phyloP scores from a whole-genome alignment of 2,329 filamentous ascomycete species.

The Daldinia eschscholtzii region DNA sequence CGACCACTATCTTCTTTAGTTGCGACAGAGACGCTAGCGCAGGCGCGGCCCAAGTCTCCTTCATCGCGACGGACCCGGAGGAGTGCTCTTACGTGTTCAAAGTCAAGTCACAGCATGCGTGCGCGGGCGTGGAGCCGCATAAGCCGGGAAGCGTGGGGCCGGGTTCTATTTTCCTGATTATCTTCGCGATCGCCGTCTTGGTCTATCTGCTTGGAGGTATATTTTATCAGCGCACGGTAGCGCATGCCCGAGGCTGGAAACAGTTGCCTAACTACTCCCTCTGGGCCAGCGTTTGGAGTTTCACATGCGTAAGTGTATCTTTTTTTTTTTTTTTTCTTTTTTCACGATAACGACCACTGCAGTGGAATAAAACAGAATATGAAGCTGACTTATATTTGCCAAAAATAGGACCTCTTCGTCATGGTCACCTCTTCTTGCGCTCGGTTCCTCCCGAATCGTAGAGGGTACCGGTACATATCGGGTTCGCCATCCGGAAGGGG shows the following conservation, averaged over 20 bases:
- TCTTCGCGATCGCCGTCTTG: slow-evolving; percentile 79
- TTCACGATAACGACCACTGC: no score
- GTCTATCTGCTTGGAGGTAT: slow-evolving; percentile 94
- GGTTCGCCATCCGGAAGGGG: slow-evolving; percentile 62
- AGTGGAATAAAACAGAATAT: slow-evolving; percentile 17
- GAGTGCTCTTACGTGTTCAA: slow-evolving; percentile 98
- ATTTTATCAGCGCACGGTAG: slow-evolving; percentile 94
- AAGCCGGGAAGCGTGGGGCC: slow-evolving; percentile 79
- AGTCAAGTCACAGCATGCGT: slow-evolving; percentile 86
- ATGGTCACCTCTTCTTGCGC: slow-evolving; percentile 78
- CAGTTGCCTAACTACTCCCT: slow-evolving; percentile 94
- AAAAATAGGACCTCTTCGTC: slow-evolving; percentile 71
- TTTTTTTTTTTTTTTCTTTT: neutral
- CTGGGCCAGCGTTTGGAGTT: slow-evolving; percentile 89
- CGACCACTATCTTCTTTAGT: slow-evolving; percentile 90
- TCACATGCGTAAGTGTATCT: slow-evolving; percentile 76
- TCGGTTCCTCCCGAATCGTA: slow-evolving; percentile 71
- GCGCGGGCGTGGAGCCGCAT: slow-evolving; percentile 74
- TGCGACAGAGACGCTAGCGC: slow-evolving; percentile 86
- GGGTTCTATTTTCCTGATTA: slow-evolving; percentile 87
- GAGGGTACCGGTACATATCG: slow-evolving; percentile 76
- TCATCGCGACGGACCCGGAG: slow-evolving; percentile 85
- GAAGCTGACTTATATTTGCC: slow-evolving; percentile 22
- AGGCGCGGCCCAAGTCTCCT: slow-evolving; percentile 78
- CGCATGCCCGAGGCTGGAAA: slow-evolving; percentile 93